Conservation (phyloP, 495 filamentous ascomycete genomes). For the Oidiodendron maius region DNA sequence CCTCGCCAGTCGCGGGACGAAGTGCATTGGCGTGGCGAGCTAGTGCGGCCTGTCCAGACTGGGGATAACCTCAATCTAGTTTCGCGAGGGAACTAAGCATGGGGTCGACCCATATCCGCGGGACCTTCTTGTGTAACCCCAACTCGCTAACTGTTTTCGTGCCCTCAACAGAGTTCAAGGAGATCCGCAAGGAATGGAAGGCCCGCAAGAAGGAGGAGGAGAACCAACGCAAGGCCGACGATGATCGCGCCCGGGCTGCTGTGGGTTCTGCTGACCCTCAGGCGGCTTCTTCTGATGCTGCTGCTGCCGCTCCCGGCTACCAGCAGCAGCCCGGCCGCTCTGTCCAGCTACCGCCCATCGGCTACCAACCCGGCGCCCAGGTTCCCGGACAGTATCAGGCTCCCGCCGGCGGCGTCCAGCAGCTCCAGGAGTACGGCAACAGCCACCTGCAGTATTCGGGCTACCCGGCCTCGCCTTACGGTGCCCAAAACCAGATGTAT, state of each 20-base stretch:
- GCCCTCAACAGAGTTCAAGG: conserved; percentile 87
- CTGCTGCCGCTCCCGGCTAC: conserved; percentile 49
- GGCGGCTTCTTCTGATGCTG: conserved; percentile 51
- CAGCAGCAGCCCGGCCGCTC: conserved; percentile 56
- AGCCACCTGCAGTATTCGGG: conserved; percentile 41
- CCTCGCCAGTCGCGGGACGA: conserved; percentile 5
- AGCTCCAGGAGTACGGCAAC: conserved; percentile 58
- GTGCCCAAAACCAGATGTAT: conserved; percentile 67
- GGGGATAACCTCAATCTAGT: conserved; percentile 20
- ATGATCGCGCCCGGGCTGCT: conserved; percentile 74
- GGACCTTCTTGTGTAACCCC: conserved; percentile 22
- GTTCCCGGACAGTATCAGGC: conserved; percentile 62
- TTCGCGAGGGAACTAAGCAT: conserved; percentile 22
- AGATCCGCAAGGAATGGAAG: conserved; percentile 99
- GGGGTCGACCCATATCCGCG: conserved; percentile 14
- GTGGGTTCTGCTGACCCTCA: conserved; percentile 56
- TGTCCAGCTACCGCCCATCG: conserved; percentile 78
- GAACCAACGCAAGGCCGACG: conserved; percentile 77
- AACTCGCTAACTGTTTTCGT: conserved; percentile 28
- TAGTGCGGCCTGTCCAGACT: conserved; percentile 15
- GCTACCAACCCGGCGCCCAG: conserved; percentile 63
- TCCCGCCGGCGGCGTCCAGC: conserved; percentile 53
- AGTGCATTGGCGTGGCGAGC: conserved; percentile 17
- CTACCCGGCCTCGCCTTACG: conserved; percentile 75
- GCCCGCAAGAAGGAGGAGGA: conserved; percentile 99